Conservation (phyloP, 495 filamentous ascomycete species). For the Hypoxylon trugodes region DNA sequence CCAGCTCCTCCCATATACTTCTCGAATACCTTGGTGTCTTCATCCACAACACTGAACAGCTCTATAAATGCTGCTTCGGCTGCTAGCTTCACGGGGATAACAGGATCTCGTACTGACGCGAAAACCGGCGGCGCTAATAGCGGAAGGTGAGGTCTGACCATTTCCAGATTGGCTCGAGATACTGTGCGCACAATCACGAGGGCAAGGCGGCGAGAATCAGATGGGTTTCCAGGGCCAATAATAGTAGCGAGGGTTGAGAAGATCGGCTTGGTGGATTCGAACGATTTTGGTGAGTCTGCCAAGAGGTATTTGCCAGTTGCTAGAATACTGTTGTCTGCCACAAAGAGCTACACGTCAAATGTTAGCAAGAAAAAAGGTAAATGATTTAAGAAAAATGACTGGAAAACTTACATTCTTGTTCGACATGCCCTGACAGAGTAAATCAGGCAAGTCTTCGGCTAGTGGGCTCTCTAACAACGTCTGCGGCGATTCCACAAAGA, state of each 20-base stretch:
- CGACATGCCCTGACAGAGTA: slow-evolving; percentile 82
- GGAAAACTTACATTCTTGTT: slow-evolving; percentile 69
- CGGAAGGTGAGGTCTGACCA: slow-evolving; percentile 79
- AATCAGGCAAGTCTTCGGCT: slow-evolving; percentile 71
- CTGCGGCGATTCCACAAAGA: slow-evolving; percentile 79
- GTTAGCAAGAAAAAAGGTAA: not conserved
- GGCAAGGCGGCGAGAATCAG: slow-evolving; percentile 84
- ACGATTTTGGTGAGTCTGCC: slow-evolving; percentile 64
- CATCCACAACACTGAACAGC: slow-evolving; percentile 91
- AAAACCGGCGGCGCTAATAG: slow-evolving; percentile 86
- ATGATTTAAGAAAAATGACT: not conserved
- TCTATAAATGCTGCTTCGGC: slow-evolving; percentile 94
- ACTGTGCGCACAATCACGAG: slow-evolving; percentile 91
- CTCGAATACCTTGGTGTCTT: slow-evolving; percentile 87
- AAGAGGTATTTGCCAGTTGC: slow-evolving; percentile 96
- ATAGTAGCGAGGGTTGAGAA: slow-evolving; percentile 77
- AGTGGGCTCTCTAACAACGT: slow-evolving; percentile 70
- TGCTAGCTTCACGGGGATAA: slow-evolving; percentile 96
- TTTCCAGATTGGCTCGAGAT: slow-evolving; percentile 74
- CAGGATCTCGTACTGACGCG: slow-evolving; percentile 84
- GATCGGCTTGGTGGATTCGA: slow-evolving; percentile 77
- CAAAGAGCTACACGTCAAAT: slow-evolving; percentile 66
- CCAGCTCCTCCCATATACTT: slow-evolving; percentile 72
- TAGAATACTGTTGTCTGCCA: slow-evolving; percentile 88
- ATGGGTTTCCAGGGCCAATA: slow-evolving; percentile 76